Base-by-base conservation (phyloP, 495 filamentous ascomycete genomes). In the Tuber magnatum region DNA sequence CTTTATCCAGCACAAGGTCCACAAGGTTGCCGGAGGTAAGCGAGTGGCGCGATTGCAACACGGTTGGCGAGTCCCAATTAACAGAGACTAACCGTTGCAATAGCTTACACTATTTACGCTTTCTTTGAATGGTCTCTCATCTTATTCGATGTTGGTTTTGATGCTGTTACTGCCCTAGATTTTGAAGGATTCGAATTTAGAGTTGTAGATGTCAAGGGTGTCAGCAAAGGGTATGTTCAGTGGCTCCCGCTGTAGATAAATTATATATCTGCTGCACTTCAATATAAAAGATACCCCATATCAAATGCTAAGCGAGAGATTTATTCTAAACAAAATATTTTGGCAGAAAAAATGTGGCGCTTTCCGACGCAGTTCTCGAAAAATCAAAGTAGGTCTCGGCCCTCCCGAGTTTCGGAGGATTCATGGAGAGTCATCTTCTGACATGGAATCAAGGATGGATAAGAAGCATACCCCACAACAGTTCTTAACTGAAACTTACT, bases 1-100 rank as follows among this genome's bases (percentile, higher is more conserved):
- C 81, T 99, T 97, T 83, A 97, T 99, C 80, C 96, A 99, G 82
- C 95, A 99, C 86, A 99, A 99, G 84, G 91, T 99, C 69, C 94
- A 98, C 83, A 93, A 91, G 77, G 89, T 98, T 75, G 85, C 96
- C 65, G 95, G 95, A 90, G 95, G 95, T 98, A 86, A 85, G 90
- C 84, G 73, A 73, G n/a, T 65, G 20, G 28, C 56, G 14, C 56
- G 71, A 77, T 71, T 75, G 73, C 72, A 75, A 72, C 75, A n/a
- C 20, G 71, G 35, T 35, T 46, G 18, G 44, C 42, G 73, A 38
- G 16, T 32, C 69, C 40, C 56, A 73, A 40, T 2, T 38, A 69
- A 75, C 81, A 51, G 82, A 74, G 20, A 43, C 71, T 82, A 70
- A 81, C 71, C 73, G 28, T 51, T 83, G 32, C 35, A 38, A 42